phyloP scores from a whole-genome alignment of 129 eudicot species.

The Escallonia rubra region DNA sequence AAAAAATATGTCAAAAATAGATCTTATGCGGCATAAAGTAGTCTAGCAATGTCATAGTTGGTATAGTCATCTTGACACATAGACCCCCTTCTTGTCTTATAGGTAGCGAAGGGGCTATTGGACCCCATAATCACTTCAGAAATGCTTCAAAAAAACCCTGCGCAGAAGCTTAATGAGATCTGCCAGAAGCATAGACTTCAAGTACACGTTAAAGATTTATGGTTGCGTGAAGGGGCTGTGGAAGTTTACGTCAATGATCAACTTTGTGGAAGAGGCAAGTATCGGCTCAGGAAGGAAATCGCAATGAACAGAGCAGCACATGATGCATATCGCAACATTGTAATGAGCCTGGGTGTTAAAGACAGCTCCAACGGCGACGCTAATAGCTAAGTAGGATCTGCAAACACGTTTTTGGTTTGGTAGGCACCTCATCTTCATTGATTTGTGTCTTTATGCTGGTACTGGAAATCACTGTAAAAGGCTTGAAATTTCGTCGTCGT shows the following conservation, averaged over 20 bases:
- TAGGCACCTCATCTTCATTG: too few relatives aligned
- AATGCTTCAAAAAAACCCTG: constrained; percentile 59
- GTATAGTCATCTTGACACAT: not conserved
- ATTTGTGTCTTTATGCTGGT: too few relatives aligned
- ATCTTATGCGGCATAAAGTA: too few relatives aligned
- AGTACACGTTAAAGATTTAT: constrained; percentile 38
- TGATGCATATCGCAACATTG: constrained; percentile 48
- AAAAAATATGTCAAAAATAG: too few relatives aligned
- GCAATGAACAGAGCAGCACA: constrained; percentile 75
- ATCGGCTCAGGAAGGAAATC: constrained; percentile 57
- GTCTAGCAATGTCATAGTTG: too few relatives aligned
- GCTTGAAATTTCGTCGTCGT: too few relatives aligned
- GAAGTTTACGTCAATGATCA: constrained; percentile 44
- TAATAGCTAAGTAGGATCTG: not conserved
- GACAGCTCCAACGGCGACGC: not conserved
- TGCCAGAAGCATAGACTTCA: constrained; percentile 53
- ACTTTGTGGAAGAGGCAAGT: constrained; percentile 54
- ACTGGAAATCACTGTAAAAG: too few relatives aligned
- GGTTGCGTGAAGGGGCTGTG: constrained; percentile 43
- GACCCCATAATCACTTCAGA: constrained; percentile 71
- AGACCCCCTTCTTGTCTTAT: not conserved
- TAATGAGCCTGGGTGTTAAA: constrained; percentile 15
- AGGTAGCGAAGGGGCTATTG: constrained; percentile 54
- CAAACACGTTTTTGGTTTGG: too few relatives aligned
- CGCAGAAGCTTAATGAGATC: constrained; percentile 55